Base-by-base conservation (phyloP, 2,329 filamentous ascomycete genomes). In the Mariannaea sp. region DNA sequence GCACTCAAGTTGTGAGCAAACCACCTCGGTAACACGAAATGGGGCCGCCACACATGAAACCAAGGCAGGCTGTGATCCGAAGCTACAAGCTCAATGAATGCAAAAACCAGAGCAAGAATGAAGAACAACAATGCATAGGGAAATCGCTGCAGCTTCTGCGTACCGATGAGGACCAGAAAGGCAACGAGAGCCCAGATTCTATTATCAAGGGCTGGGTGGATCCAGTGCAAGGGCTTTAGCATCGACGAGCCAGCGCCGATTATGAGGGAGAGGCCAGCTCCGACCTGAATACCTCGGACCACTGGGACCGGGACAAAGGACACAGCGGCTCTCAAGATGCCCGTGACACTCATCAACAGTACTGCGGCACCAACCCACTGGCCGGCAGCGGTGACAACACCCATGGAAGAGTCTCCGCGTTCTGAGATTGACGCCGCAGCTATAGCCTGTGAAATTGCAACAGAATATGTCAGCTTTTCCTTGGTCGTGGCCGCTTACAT, bases 281-380 rank as follows among this genome's bases (percentile, higher is more conserved):
- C 93, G 41, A 97, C 84, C 73, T 97, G 94, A 60, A 97, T 97
- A 24, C 93, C 93, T 69, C 96, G 96, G 47, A 97, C 87, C 0
- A 97, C 88, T 0, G 92, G 90, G 12, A 92, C 83, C 0, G 93
- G 93, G 7, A 95, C 88, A 12, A 86, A 78, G n/a, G 78, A 74
- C 7, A 89, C 86, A 45, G 90, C 85, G 80, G 85, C 88, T 52
- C 80, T 80, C 26, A 97, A 77, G n/a, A 94, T 73, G 1, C 93
- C 90, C 0, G 91, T 95, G 4, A 86, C 68, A 66, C 88, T 92
- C 69, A 97, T 85, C 1, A 95, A 6, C 7, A 93, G 79, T 7
- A 97, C 87, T 17, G 87, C 81, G 6, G 76, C 75, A 2, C 86
- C 86, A 27, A 96, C 92, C 53, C 90, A 88, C 58, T 76, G 71